Evolutionary conservation across 1,284 basidiomycete genomes (phyloP).

Genomic region (Cutaneotrichosporon sp.): DNA sequence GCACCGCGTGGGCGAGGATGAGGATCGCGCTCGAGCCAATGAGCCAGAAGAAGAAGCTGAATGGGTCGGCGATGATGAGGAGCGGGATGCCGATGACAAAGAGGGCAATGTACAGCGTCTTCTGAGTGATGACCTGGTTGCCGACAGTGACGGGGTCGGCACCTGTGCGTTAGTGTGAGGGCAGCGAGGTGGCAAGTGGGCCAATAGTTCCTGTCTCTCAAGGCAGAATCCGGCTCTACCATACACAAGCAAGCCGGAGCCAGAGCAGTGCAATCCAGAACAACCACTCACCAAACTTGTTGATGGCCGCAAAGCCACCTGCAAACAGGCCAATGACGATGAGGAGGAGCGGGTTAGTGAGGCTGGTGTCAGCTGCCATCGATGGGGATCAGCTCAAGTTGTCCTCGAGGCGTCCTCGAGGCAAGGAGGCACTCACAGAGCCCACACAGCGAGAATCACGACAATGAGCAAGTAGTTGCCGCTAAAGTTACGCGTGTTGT

Average conservation of each 20-base stretch:
- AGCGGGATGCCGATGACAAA: constrained; percentile 37
- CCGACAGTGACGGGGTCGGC: constrained; percentile 34
- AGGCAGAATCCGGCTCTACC: too few relatives aligned
- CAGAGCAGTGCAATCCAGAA: too few relatives aligned
- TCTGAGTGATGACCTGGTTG: constrained; percentile 52
- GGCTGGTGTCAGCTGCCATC: constrained; percentile 18
- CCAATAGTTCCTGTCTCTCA: neutral
- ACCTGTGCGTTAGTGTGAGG: constrained; percentile 8
- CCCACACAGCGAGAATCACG: constrained; percentile 74
- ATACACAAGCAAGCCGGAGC: too few relatives aligned
- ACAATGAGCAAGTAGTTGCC: constrained; percentile 84
- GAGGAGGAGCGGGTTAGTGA: constrained; percentile 75
- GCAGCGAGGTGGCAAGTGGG: neutral
- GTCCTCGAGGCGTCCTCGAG: too few relatives aligned
- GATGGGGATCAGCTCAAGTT: too few relatives aligned
- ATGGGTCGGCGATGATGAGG: constrained; percentile 35
- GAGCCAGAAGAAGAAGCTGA: constrained; percentile 40
- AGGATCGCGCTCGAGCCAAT: constrained; percentile 41
- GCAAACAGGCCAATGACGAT: constrained; percentile 79
- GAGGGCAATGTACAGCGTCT: constrained; percentile 62
- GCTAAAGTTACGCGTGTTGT: constrained; percentile 88
- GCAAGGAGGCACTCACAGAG: constrained; percentile 62
- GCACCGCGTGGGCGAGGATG: constrained; percentile 56
- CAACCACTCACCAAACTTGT: constrained; percentile 69
- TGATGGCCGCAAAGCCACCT: constrained; percentile 82